These are phyloP conservation scores for Coniella lustricola DNA, from an alignment of 2,329 filamentous ascomycete genomes.

Conservation along the genomic window DNA sequence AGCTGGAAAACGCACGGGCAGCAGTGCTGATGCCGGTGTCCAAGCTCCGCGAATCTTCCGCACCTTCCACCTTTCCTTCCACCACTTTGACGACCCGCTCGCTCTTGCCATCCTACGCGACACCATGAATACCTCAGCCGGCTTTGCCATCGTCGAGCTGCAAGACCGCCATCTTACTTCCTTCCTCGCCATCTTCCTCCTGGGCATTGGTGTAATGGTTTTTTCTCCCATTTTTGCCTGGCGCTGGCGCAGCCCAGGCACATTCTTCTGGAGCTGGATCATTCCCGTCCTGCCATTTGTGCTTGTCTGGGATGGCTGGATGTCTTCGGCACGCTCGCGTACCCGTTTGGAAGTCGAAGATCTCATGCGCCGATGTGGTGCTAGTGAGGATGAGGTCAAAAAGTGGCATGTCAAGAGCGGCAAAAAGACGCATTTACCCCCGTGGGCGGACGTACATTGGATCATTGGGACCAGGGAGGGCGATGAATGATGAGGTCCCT, in stretches of 20 bases:
- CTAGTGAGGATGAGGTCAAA: constrained; percentile 25
- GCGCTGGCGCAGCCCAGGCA: constrained; percentile 44
- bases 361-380: constrained; percentile 49
- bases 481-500: no score
- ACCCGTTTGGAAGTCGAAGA: constrained; percentile 57
- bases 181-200: constrained; percentile 44
- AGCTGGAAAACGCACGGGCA: background rate
- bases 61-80: constrained; percentile 68
- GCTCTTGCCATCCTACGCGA: constrained; percentile 56
- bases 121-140: constrained; percentile 57
- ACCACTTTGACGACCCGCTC: constrained; percentile 63
- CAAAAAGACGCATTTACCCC: constrained; percentile 40
- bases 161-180: constrained; percentile 55
- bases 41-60: constrained; percentile 50
- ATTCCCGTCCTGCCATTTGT: constrained; percentile 62
- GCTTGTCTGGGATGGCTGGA: constrained; percentile 60
- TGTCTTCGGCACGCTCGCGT: constrained; percentile 61
- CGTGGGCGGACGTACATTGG: constrained; percentile 45
- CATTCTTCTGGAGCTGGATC: constrained; percentile 59
- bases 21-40: background rate
- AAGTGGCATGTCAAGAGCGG: constrained; percentile 46
- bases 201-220: constrained; percentile 45
- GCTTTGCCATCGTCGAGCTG: constrained; percentile 68
- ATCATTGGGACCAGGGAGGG: constrained; percentile 42
- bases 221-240: constrained; percentile 46